phyloP scores from a whole-genome alignment of 257 asterid species.

The Primulina huaijiensis region DNA sequence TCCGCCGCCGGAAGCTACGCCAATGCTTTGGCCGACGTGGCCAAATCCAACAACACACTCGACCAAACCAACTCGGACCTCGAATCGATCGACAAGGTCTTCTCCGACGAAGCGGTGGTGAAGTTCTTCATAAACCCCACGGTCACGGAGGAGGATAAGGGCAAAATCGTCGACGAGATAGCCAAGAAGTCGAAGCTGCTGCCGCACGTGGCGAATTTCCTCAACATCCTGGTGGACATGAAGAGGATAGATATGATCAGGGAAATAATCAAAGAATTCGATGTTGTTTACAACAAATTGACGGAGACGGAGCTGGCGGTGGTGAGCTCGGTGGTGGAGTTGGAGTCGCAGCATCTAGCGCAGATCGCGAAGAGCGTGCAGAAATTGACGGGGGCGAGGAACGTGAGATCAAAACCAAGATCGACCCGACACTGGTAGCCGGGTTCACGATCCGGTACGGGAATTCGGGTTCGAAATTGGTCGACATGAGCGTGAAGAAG shows the following conservation, averaged over 20 bases:
- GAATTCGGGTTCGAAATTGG: constrained; percentile 61
- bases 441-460: constrained; percentile 85
- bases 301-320: constrained; percentile 72
- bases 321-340: constrained; percentile 71
- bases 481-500: constrained; percentile 89
- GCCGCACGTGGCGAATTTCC: constrained; percentile 72
- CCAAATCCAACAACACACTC: constrained; percentile 47
- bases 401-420: constrained; percentile 61
- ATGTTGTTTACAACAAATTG: constrained; percentile 42
- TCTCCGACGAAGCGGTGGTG: constrained; percentile 43
- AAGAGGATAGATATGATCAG: constrained; percentile 50
- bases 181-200: constrained; percentile 39
- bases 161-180: constrained; percentile 48
- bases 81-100: constrained; percentile 53
- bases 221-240: constrained; percentile 70
- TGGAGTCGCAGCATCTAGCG: constrained; percentile 72
- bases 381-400: constrained; percentile 64
- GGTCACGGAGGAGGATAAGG: constrained; percentile 40
- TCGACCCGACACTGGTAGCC: constrained; percentile 75
- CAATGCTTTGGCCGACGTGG: constrained; percentile 68
- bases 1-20: constrained; percentile 79
- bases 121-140: constrained; percentile 59
- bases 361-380: constrained; percentile 83
- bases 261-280: constrained; percentile 70
- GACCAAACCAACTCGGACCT: constrained; percentile 52